Evolutionary conservation across 768 basidiomycete genomes (phyloP), one percentile per base, ranked within the genome.

Genomic region (Pleurotus citrinopileatus): DNA sequence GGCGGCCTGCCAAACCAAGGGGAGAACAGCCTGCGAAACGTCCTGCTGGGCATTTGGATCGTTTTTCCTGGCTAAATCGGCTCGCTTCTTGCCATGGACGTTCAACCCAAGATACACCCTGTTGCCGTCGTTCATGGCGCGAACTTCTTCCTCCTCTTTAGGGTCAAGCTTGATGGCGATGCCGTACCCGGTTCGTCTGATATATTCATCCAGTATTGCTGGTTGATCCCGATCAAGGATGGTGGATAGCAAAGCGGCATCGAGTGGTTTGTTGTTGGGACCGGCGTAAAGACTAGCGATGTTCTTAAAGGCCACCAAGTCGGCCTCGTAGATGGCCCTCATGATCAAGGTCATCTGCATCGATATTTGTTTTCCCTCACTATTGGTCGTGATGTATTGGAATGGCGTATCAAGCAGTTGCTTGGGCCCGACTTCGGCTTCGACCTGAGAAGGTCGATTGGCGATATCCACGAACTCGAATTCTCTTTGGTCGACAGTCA

Each of bases 1-100:
- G 1, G 71, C 70, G 1, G 82, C 82, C 13, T 53, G 59, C 82
- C 82, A 83, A 1, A 82, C 58, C 19, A 68, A 71, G 7, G 63
- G 76, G 57, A 32, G 54, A 20, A 5, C 42, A 26, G 42, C 52
- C 26, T 53, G 34, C 3, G 55, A 53, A 1, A 55, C 13, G 17
- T 36, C 13, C 6, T 57, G 40, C 19, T 48, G 42, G 2, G 74
- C 75, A 54, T 79, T 71, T 0, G 80, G 79, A 58, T 83, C 81
- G 46, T 76, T 76, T 59, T 71, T 75, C 48, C 61, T 68, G 0
- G 79, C 78, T 7, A 84, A 69, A 58, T 84, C 82, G 13, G 71
- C 70, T 2, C 80, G 71, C 60, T 85, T 84, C 70, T 82, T 83
- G n/a, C 83, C 83, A 55, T 83, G 80, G 19, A 86, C 80, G 52